phyloP scores from a whole-genome alignment of 345 rosid genomes.

The Citrus australasica region DNA sequence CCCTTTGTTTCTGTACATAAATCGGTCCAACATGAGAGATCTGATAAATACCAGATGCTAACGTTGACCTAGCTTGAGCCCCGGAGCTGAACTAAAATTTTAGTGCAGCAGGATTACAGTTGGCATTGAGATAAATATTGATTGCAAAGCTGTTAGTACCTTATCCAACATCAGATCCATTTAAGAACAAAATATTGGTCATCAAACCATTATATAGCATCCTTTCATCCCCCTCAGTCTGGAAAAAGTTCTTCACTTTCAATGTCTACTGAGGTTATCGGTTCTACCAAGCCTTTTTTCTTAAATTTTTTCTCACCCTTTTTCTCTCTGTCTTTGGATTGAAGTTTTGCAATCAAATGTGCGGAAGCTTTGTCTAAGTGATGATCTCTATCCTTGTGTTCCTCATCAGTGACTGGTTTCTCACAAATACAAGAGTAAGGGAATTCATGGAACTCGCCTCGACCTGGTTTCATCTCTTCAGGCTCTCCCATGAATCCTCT shows the following conservation, averaged over 20 bases:
- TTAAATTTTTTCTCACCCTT: conserved; percentile 21
- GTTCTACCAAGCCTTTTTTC: conserved; percentile 20
- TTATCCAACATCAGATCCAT: not conserved
- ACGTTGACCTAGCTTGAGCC: not conserved
- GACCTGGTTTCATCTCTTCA: conserved; percentile 76
- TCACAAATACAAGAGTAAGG: conserved; percentile 83
- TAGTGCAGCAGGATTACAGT: not conserved
- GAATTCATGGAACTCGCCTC: conserved; percentile 87
- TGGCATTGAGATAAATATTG: not conserved
- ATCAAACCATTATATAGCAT: not conserved
- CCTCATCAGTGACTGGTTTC: conserved; percentile 37
- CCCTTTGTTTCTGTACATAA: conserved; percentile 24
- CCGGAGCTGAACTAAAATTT: conserved; percentile 6
- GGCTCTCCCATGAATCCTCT: conserved; percentile 99
- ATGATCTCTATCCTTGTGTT: conserved; percentile 7
- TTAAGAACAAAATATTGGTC: not conserved
- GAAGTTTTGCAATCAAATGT: not conserved
- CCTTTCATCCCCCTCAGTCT: conserved; percentile 18
- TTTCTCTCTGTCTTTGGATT: conserved; percentile 9
- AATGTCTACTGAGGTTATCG: conserved; percentile 17
- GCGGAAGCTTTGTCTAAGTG: conserved; percentile 3
- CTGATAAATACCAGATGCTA: not conserved
- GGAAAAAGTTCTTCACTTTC: conserved; percentile 36
- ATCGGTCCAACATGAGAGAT: not conserved
- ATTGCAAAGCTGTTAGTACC: not conserved